phyloP scores from a whole-genome alignment of 257 asterid genomes.

The Thymus quinquecostatus region DNA sequence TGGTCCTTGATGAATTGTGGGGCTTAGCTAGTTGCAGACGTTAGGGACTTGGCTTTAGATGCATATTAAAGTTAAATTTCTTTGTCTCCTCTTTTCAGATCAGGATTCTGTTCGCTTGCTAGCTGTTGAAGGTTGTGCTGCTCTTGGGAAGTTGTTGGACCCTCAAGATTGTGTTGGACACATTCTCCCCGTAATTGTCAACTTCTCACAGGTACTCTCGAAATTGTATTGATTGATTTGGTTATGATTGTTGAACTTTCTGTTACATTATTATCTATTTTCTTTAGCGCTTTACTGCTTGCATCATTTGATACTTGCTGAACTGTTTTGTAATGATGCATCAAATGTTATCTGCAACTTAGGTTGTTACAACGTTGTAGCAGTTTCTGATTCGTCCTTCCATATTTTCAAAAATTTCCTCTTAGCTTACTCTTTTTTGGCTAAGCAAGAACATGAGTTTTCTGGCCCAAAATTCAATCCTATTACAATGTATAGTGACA shows the following conservation, averaged over 20 bases:
- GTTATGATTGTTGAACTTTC: constrained; percentile 7
- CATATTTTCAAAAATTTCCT: constrained; percentile 6
- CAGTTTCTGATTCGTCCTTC: constrained; percentile 12
- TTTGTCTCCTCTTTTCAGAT: constrained; percentile 50
- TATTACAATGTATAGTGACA: neutral
- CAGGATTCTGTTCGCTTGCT: constrained; percentile 95
- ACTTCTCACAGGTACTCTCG: constrained; percentile 81
- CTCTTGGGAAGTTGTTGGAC: constrained; percentile 84
- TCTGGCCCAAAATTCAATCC: constrained; percentile 3
- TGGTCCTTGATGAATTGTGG: neutral
- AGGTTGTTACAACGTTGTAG: neutral
- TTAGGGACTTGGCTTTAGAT: no score
- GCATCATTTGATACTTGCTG: constrained; percentile 10
- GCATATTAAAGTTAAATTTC: constrained; percentile 17
- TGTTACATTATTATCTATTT: constrained; percentile 8
- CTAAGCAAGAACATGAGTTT: constrained; percentile 2
- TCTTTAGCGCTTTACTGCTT: constrained; percentile 8
- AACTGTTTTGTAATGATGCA: constrained; percentile 17
- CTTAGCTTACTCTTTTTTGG: neutral
- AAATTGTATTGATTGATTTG: constrained; percentile 1
- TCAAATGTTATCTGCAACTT: constrained; percentile 15
- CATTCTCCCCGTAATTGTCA: constrained; percentile 91
- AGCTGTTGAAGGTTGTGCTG: constrained; percentile 96
- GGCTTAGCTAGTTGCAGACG: neutral
- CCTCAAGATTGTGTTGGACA: constrained; percentile 92